Percentiles rank a stretch among this genome's conserved stretches.
These are phyloP conservation scores for Eucalyptus rudis DNA, from an alignment of 345 rosid genomes.

Conservation along the genomic window DNA sequence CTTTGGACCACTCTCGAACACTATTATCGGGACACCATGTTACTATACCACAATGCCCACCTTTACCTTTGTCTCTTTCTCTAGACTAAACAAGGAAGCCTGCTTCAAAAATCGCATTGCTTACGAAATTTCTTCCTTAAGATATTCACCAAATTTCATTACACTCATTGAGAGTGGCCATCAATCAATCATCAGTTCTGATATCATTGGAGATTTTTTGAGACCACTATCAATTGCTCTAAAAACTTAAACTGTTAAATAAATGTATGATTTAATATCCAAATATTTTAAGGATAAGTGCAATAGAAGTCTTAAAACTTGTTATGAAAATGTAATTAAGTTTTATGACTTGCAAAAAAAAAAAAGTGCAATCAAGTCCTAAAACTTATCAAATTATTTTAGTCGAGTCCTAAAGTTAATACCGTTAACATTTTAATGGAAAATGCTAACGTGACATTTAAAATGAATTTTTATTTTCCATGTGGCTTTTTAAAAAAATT, in stretches of 20 bases:
- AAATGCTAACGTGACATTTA: too few relatives aligned
- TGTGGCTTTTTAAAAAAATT: too few relatives aligned
- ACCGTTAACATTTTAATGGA: accelerated
- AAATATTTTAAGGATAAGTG: background rate
- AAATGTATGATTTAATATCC: background rate
- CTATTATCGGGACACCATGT: background rate
- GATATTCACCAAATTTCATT: background rate
- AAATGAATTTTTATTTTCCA: too few relatives aligned
- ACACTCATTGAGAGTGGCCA: background rate
- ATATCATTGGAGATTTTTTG: background rate
- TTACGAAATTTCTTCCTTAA: background rate
- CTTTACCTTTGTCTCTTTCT: background rate
- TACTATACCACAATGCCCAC: background rate
- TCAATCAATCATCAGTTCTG: background rate
- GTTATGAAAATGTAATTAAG: too few relatives aligned
- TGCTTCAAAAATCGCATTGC: background rate
- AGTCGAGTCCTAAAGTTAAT: too few relatives aligned
- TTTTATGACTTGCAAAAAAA: too few relatives aligned
- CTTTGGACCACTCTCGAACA: background rate
- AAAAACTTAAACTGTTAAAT: background rate
- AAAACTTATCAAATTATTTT: too few relatives aligned
- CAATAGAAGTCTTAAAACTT: too few relatives aligned
- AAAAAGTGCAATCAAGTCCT: too few relatives aligned
- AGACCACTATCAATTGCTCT: background rate
- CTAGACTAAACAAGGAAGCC: background rate